phyloP scores from a whole-genome alignment of 129 eudicot species.

The Flaveria linearis region DNA sequence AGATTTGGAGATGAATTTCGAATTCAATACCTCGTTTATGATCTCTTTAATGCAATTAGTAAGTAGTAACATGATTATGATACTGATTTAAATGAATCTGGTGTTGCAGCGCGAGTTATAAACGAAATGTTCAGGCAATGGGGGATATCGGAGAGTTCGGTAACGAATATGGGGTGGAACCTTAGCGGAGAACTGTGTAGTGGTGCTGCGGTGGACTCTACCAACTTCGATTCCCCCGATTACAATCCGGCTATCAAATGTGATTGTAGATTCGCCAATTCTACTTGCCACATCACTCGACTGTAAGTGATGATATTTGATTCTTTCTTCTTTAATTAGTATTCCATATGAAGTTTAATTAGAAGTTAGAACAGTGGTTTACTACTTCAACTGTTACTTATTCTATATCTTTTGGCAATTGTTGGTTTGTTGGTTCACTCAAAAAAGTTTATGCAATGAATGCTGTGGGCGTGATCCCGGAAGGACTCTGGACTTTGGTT shows the following conservation, averaged over 20 bases:
- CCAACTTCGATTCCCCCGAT: background rate
- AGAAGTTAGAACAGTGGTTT: too few species aligned
- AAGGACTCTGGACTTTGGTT: constrained; percentile 73
- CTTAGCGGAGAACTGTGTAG: constrained; percentile 71
- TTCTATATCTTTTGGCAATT: background rate
- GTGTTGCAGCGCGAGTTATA: constrained; percentile 48
- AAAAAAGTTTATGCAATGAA: constrained; percentile 59
- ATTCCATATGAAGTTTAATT: background rate
- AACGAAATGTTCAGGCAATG: constrained; percentile 48
- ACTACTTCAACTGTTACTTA: background rate
- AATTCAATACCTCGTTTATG: background rate
- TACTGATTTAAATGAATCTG: background rate
- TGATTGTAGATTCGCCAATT: constrained; percentile 43
- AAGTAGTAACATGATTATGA: background rate
- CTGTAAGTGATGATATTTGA: constrained; percentile 45
- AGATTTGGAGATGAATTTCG: background rate
- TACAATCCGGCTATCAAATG: constrained; percentile 67
- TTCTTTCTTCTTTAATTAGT: background rate
- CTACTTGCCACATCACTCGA: constrained; percentile 57
- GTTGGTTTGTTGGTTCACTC: constrained; percentile 24
- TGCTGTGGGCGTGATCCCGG: constrained; percentile 51
- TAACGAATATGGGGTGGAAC: constrained; percentile 44
- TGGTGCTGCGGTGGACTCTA: constrained; percentile 54
- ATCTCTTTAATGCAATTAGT: background rate
- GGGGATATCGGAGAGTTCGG: constrained; percentile 33